Evolutionary conservation across 2,329 filamentous ascomycete species (phyloP).

Genomic region (Curvularia hawaiiensis): DNA sequence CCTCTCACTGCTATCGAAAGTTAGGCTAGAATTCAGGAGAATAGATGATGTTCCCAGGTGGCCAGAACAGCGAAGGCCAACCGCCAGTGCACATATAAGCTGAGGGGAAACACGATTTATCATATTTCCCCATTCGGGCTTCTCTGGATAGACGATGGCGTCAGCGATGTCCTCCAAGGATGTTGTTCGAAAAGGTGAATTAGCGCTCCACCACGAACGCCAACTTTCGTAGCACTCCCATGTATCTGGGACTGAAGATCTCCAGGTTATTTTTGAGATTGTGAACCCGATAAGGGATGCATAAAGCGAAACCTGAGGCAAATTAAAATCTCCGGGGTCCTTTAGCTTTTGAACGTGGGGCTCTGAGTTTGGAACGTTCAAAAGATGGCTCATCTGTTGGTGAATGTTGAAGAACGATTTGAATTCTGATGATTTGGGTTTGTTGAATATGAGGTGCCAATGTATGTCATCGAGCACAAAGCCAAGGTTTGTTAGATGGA

Average conservation of each 20-base stretch:
- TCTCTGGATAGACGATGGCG: not conserved
- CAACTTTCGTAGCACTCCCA: not conserved
- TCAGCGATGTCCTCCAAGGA: not conserved
- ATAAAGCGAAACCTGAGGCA: not conserved
- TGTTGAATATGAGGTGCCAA: not conserved
- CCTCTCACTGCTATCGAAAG: not conserved
- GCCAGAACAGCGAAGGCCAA: not conserved
- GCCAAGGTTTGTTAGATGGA: not conserved
- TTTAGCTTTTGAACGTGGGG: not conserved
- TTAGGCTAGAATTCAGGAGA: not conserved
- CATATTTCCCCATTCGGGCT: too few relatives aligned
- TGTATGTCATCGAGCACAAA: not conserved
- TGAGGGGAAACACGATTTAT: not conserved
- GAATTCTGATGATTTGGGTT: not conserved
- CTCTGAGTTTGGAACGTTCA: not conserved
- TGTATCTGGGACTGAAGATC: not conserved
- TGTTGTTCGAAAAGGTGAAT: not conserved
- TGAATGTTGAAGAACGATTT: not conserved
- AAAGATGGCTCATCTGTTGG: not conserved
- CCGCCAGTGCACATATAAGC: not conserved
- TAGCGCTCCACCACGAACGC: not conserved
- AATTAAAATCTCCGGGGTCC: not conserved
- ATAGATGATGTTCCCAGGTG: not conserved
- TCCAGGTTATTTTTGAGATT: not conserved
- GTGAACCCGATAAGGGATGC: not conserved